Percentiles rank a stretch among this genome's conserved stretches.
phyloP scores from a whole-genome alignment of 2,329 filamentous ascomycete genomes.

The Fusarium vanettenii region DNA sequence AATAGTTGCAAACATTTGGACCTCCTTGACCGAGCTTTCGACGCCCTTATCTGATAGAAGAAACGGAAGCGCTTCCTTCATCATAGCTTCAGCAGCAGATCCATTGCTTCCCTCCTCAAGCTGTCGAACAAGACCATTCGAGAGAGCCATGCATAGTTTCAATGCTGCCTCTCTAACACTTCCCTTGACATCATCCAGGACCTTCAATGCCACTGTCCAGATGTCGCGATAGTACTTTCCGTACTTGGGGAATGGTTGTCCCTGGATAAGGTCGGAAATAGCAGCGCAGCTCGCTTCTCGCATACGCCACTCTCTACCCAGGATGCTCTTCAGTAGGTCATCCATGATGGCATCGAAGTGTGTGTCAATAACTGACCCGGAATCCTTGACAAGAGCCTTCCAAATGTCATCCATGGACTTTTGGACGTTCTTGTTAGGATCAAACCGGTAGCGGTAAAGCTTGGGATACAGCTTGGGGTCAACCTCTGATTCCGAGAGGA shows the following conservation, averaged over 20 bases:
- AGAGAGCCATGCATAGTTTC: constrained; percentile 84
- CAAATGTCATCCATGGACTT: constrained; percentile 98
- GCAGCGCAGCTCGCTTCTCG: constrained; percentile 93
- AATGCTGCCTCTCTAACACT: constrained; percentile 86
- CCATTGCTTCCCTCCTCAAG: constrained; percentile 81
- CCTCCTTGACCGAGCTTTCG: constrained; percentile 88
- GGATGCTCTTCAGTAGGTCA: constrained; percentile 85
- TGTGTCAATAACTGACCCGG: constrained; percentile 77
- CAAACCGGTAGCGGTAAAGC: constrained; percentile 92
- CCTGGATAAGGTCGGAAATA: constrained; percentile 87
- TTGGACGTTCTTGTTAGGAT: constrained; percentile 93
- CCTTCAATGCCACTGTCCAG: constrained; percentile 87
- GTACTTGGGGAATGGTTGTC: constrained; percentile 80
- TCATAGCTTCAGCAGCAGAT: constrained; percentile 80
- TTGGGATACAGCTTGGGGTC: constrained; percentile 97
- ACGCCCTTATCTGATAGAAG: constrained; percentile 88
- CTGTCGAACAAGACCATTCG: constrained; percentile 85
- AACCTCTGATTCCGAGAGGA: constrained; percentile 86
- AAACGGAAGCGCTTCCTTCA: constrained; percentile 90
- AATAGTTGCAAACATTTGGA: constrained; percentile 83
- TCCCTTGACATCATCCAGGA: constrained; percentile 95
- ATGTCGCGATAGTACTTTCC: constrained; percentile 87
- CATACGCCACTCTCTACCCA: constrained; percentile 93
- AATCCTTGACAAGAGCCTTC: constrained; percentile 94
- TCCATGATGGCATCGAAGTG: constrained; percentile 92